Percentiles rank a stretch among this genome's conserved stretches.
These are phyloP conservation scores for Boletus huronensis DNA, from an alignment of 768 basidiomycete species.

Conservation along the genomic window DNA sequence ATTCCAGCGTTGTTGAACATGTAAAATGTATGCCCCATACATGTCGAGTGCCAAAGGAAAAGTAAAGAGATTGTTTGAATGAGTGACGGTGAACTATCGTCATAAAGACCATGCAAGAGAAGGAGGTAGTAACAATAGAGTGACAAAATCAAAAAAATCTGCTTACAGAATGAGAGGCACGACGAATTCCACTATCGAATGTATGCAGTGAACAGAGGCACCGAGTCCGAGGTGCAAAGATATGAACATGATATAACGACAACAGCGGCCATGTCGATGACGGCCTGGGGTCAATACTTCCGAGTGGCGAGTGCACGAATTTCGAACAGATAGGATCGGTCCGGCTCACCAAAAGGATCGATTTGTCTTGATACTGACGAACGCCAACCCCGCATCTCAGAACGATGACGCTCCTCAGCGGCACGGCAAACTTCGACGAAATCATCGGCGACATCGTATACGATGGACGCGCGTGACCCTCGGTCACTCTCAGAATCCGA, in stretches of 20 bases:
- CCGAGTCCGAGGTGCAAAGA: slow-evolving; percentile 18
- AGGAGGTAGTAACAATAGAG: slow-evolving; percentile 27
- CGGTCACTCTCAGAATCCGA: slow-evolving; percentile 74
- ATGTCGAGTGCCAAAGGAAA: slow-evolving; percentile 29
- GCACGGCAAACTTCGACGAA: slow-evolving; percentile 67
- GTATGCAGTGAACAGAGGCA: slow-evolving; percentile 19
- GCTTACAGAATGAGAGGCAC: slow-evolving; percentile 29
- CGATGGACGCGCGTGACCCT: slow-evolving; percentile 75
- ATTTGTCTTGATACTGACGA: slow-evolving; percentile 23
- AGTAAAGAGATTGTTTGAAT: slow-evolving; percentile 11
- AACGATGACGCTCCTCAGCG: slow-evolving; percentile 80
- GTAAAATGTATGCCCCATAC: slow-evolving; percentile 36
- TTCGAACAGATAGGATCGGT: slow-evolving; percentile 70
- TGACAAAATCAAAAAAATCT: slow-evolving; percentile 25
- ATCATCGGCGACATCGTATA: slow-evolving; percentile 71
- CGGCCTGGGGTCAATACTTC: slow-evolving; percentile 51
- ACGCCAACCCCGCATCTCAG: slow-evolving; percentile 83
- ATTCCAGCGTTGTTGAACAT: slow-evolving; percentile 28
- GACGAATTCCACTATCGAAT: slow-evolving; percentile 17
- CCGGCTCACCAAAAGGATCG: slow-evolving; percentile 37
- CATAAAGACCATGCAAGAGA: slow-evolving; percentile 29
- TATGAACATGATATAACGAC: slow-evolving; percentile 17
- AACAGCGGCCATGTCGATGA: background rate
- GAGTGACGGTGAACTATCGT: slow-evolving; percentile 21
- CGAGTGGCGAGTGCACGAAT: slow-evolving; percentile 85